Conservation (phyloP, 1,284 basidiomycete species). For the Moniliophthora roreri region DNA sequence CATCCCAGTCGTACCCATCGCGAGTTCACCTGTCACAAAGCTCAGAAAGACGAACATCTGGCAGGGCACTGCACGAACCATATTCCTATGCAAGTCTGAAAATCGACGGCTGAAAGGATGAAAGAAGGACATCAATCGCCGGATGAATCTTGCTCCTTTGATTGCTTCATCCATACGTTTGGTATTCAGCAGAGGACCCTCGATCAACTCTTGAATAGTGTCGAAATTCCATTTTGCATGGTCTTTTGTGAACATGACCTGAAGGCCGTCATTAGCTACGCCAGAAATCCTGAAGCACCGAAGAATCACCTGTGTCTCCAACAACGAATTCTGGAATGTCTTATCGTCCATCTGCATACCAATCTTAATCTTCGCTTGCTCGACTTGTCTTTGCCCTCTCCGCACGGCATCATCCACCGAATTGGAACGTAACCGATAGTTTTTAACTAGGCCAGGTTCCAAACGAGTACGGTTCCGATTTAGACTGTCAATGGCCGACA, state of each 20-base stretch:
- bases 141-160: conserved; percentile 86
- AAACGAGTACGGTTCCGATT: conserved; percentile 80
- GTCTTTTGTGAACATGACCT: conserved; percentile 89
- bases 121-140: conserved; percentile 88
- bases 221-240: conserved; percentile 94
- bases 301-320: conserved; percentile 76
- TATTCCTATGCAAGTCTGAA: conserved; percentile 78
- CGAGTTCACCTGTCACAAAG: conserved; percentile 55
- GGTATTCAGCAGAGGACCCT: conserved; percentile 89
- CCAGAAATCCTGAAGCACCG: neutral
- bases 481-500: conserved; percentile 90
- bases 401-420: conserved; percentile 86
- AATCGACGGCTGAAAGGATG: conserved; percentile 89
- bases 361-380: conserved; percentile 85
- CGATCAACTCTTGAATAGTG: conserved; percentile 84
- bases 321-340: conserved; percentile 78
- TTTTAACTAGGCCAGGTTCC: conserved; percentile 52
- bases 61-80: conserved; percentile 25
- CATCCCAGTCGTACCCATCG: conserved; percentile 89
- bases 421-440: conserved; percentile 63
- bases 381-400: conserved; percentile 87
- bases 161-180: conserved; percentile 97
- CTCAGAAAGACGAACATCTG: neutral
- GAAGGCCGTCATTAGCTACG: conserved; percentile 15
- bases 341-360: conserved; percentile 94